Evolutionary conservation across 2,329 filamentous ascomycete genomes (phyloP).

Genomic region (Colletotrichum plurivorum): DNA sequence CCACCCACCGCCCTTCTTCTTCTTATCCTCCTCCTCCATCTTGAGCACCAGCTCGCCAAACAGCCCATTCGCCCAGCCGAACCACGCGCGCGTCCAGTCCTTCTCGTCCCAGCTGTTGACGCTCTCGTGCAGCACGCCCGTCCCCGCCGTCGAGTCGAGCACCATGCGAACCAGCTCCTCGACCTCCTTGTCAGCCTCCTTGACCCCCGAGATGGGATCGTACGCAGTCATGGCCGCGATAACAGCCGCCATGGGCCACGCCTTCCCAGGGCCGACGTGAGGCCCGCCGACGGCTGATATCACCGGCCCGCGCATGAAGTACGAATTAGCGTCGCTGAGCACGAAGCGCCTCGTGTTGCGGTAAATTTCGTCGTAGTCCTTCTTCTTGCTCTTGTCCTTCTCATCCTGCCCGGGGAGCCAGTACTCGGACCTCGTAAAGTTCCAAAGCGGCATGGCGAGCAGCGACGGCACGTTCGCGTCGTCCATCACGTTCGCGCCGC

Average conservation of each 20-base stretch:
- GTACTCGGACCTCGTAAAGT: constrained; percentile 57
- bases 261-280: constrained; percentile 72
- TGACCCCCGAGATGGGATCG: constrained; percentile 44
- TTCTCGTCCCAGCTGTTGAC: constrained; percentile 58
- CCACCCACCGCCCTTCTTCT: constrained; percentile 13
- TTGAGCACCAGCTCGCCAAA: constrained; percentile 57
- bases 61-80: constrained; percentile 60
- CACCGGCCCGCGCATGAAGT: constrained; percentile 76
- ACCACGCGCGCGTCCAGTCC: constrained; percentile 62
- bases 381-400: constrained; percentile 47
- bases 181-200: constrained; percentile 52
- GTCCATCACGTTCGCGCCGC: constrained; percentile 76
- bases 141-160: constrained; percentile 55
- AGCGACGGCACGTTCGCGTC: constrained; percentile 80
- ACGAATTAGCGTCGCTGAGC: constrained; percentile 82
- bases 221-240: constrained; percentile 65
- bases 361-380: constrained; percentile 75
- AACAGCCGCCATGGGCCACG: constrained; percentile 71
- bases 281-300: constrained; percentile 82
- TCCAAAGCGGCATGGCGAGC: constrained; percentile 74
- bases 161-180: constrained; percentile 53
- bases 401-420: constrained; percentile 17
- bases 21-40: constrained; percentile 40
- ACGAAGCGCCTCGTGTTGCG: constrained; percentile 86
- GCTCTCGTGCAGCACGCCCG: constrained; percentile 65